These are phyloP conservation scores for Parsonsia alboflavescens DNA, from an alignment of 257 asterid species.

Conservation along the genomic window DNA sequence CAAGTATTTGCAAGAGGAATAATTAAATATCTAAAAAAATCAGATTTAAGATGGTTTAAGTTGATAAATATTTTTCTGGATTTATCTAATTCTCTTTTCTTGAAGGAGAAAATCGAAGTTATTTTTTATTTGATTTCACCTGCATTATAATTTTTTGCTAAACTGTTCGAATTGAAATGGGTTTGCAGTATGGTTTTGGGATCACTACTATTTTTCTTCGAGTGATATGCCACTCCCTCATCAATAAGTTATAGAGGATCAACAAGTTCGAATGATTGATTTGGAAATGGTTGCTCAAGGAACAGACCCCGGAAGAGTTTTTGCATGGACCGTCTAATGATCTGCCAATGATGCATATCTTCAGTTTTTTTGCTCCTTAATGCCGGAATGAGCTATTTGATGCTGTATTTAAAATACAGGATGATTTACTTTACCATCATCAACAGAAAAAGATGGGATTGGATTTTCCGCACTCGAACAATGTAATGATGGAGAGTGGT, in stretches of 20 bases:
- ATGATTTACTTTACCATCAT: slow-evolving; percentile 42
- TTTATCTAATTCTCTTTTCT: neutral
- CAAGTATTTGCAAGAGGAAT: slow-evolving; percentile 73
- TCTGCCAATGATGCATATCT: slow-evolving; percentile 37
- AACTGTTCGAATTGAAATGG: neutral
- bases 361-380: slow-evolving; percentile 43
- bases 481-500: slow-evolving; percentile 44
- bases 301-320: slow-evolving; percentile 41
- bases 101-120: neutral
- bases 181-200: no score
- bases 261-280: slow-evolving; percentile 37
- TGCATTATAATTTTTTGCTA: neutral
- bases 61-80: neutral
- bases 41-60: neutral
- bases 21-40: neutral
- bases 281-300: slow-evolving; percentile 34
- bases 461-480: slow-evolving; percentile 44
- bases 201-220: slow-evolving; percentile 46
- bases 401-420: slow-evolving; percentile 51
- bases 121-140: neutral
- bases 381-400: slow-evolving; percentile 57
- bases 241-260: slow-evolving; percentile 50
- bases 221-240: slow-evolving; percentile 54
- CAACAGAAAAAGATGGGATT: slow-evolving; percentile 50
- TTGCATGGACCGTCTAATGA: slow-evolving; percentile 43